phyloP scores from a whole-genome alignment of 352 stramenopile genomes.

The Blastocystis sp. region DNA sequence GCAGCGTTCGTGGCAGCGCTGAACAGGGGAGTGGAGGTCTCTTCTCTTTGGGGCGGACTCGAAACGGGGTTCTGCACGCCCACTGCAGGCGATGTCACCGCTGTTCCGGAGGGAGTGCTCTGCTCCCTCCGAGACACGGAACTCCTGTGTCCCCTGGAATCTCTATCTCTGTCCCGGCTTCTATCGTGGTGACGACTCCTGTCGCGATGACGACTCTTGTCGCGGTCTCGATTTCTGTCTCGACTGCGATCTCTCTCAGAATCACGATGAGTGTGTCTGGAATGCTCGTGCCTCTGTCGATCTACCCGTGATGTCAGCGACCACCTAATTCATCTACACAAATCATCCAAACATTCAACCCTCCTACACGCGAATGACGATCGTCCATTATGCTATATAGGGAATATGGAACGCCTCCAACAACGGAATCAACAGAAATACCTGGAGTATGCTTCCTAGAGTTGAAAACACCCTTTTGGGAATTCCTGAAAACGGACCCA shows the following conservation, averaged over 20 bases:
- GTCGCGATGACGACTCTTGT: not conserved
- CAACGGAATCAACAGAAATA: not conserved
- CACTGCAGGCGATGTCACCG: too few species aligned
- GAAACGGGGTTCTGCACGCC: too few species aligned
- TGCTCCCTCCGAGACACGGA: too few species aligned
- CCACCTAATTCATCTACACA: not conserved
- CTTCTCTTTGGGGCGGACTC: too few species aligned
- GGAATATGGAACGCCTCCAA: not conserved
- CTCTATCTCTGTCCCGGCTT: not conserved
- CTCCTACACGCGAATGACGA: conserved; percentile 54
- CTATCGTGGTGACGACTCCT: conserved; percentile 23
- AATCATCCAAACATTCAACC: not conserved
- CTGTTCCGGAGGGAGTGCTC: too few species aligned
- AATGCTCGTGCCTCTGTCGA: conserved; percentile 12
- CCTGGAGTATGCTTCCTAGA: not conserved
- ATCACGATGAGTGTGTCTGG: not conserved
- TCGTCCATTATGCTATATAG: not conserved
- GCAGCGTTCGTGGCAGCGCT: conserved; percentile 49
- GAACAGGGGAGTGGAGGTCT: not conserved
- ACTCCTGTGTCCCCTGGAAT: not conserved
- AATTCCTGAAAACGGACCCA: not conserved
- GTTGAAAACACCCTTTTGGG: not conserved
- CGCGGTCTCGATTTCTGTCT: not conserved
- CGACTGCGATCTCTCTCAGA: not conserved
- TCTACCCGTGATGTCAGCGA: not conserved